phyloP scores from a whole-genome alignment of 2,329 filamentous ascomycete genomes.

The Fusarium sp. region DNA sequence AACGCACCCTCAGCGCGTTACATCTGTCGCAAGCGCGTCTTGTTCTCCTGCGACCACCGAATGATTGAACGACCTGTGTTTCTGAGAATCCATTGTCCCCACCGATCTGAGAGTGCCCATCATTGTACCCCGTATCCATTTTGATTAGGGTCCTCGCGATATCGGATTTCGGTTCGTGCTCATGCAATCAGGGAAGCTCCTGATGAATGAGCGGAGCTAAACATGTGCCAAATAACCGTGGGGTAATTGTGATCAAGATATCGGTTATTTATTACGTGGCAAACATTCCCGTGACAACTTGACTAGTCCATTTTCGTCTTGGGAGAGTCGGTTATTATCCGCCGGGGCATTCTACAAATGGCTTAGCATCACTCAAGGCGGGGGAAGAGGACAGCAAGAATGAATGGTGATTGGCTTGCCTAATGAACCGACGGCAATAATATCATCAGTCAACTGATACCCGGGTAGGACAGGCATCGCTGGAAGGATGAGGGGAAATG shows the following conservation, averaged over 20 bases:
- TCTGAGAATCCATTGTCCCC: neutral
- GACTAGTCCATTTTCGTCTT: neutral
- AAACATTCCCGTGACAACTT: neutral
- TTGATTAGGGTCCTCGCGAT: neutral
- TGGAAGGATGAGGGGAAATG: no score
- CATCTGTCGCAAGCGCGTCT: constrained; percentile 48
- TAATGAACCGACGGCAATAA: no score
- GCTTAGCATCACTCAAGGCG: neutral
- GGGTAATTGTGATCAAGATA: neutral
- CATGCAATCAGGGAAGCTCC: neutral
- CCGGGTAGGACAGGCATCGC: no score
- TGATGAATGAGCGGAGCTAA: neutral
- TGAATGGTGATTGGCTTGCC: no score
- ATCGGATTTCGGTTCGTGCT: no score
- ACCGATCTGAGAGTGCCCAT: neutral
- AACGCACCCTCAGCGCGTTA: constrained; percentile 55
- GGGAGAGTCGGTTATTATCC: neutral
- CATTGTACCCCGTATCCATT: neutral
- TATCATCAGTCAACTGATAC: no score
- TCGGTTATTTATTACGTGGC: neutral
- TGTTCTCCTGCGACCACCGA: neutral
- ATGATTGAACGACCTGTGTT: neutral
- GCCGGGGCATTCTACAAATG: neutral
- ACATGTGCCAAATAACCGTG: neutral
- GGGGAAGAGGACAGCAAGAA: neutral